phyloP scores from a whole-genome alignment of 2,329 filamentous ascomycete genomes.

The Lasiodiplodia gonubiensis region DNA sequence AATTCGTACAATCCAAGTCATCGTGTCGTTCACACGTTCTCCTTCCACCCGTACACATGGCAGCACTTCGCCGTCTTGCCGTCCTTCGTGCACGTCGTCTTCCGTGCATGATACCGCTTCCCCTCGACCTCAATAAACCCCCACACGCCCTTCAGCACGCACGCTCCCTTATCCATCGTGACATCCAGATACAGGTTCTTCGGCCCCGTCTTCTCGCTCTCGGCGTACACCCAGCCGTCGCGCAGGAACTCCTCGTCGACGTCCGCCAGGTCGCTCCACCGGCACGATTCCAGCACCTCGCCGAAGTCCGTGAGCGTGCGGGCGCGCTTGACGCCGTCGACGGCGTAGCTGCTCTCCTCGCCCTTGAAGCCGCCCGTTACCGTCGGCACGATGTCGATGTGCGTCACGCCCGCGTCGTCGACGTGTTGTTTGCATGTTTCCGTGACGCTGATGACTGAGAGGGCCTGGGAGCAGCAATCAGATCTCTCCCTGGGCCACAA shows the following conservation, averaged over 20 bases:
- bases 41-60: conserved; percentile 4
- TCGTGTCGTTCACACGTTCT: neutral
- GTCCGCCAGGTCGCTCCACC: conserved; percentile 1
- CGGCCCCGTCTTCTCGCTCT: neutral
- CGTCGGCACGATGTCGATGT: neutral
- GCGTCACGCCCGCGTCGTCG: neutral
- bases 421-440: conserved; percentile 1
- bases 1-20: neutral
- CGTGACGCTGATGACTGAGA: neutral
- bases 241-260: conserved; percentile 3
- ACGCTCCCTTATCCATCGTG: neutral
- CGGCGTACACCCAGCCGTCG: neutral
- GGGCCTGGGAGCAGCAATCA: neutral
- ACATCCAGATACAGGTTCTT: neutral
- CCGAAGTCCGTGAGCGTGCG: neutral
- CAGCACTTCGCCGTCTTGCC: neutral
- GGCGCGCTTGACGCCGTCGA: neutral
- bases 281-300: neutral
- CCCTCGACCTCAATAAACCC: neutral
- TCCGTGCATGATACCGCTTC: conserved; percentile 6
- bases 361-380: conserved; percentile 10
- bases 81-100: conserved; percentile 1
- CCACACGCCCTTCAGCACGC: conserved; percentile 5
- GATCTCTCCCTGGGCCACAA: neutral
- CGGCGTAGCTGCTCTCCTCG: neutral